Evolutionary conservation across 1,284 basidiomycete genomes (phyloP), one percentile per base, ranked within the genome.

Genomic region (Termitomyces sp.): DNA sequence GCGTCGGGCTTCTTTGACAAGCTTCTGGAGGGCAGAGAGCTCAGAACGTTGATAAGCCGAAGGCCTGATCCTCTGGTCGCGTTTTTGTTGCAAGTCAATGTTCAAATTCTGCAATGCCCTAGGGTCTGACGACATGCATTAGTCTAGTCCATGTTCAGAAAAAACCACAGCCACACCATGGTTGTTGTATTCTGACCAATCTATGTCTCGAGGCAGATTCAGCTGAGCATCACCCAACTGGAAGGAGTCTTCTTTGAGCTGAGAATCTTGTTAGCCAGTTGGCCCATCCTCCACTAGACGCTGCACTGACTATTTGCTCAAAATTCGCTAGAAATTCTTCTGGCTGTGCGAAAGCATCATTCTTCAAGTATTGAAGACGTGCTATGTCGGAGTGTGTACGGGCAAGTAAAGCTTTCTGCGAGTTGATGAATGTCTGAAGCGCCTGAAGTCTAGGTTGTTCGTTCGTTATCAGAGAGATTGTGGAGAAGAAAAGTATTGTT

Each of bases 341-440:
- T 5, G 76, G 68, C 19, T 69, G 61, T 5, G 58, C 56, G n/a
- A 68, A 57, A 5, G 72, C 68, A 44, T 74, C 67, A 28, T 58
- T 64, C 54, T 71, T 76, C 19, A 84, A 68, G 30, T 67, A 64
- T 48, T 73, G 74, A 21, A 88, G 71, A 21, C 74, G 69, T 47
- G 76, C 77, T 65, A 88, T 80, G 70, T 88, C 85, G 61, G 75
- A 68, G 59, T 80, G 76, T 33, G 84, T 84, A 30, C 77, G 76
- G 45, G 75, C 73, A 41, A 89, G 77, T 49, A 86, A 61, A 28
- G 71, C 64, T 66, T 70, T 78, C 67, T 89, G 87, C 40, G 76
- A 72, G 56, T 80, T 72, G 60, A 89, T 78, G 69, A 83, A 89
- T 48, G 71, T 70, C 63, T 82, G 77, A 60, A 89, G 81, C 73